phyloP scores from a whole-genome alignment of 179 eudicot species.

The Gypsophila paniculata region DNA sequence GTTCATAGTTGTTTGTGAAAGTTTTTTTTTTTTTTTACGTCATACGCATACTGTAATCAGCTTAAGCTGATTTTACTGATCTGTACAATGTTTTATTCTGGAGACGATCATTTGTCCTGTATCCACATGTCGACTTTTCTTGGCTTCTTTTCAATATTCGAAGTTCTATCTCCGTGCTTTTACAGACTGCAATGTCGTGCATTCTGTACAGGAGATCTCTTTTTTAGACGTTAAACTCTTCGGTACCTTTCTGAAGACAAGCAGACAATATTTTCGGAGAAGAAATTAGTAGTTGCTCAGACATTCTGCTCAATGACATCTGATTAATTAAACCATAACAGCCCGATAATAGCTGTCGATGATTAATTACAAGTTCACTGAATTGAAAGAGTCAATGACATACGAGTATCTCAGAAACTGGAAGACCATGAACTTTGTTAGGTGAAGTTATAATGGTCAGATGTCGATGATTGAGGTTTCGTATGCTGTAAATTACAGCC shows the following conservation, averaged over 20 bases:
- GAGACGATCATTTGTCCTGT: not conserved
- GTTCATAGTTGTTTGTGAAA: conserved; percentile 10
- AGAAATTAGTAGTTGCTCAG: no score
- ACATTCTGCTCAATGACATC: no score
- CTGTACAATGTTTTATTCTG: no score
- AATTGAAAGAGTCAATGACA: conserved; percentile 8
- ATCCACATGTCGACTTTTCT: not conserved
- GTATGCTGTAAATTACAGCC: conserved; percentile 18
- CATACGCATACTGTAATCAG: not conserved
- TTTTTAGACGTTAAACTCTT: not conserved
- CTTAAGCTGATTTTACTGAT: no score
- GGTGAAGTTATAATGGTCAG: conserved; percentile 16
- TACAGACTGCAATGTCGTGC: not conserved
- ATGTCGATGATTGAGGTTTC: conserved; percentile 15
- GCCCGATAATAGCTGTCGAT: not conserved
- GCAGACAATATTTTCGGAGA: not conserved
- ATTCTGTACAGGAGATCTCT: not conserved
- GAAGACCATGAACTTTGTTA: conserved; percentile 4
- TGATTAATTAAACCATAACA: no score
- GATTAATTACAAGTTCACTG: not conserved
- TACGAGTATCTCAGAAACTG: not conserved
- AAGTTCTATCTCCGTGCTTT: not conserved
- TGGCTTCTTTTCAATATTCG: not conserved
- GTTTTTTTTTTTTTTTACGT: conserved; percentile 10
- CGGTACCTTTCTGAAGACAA: not conserved